Evolutionary conservation across 1,284 basidiomycete genomes (phyloP), one percentile per base, ranked within the genome.

Genomic region (Austropuccinia psidii): DNA sequence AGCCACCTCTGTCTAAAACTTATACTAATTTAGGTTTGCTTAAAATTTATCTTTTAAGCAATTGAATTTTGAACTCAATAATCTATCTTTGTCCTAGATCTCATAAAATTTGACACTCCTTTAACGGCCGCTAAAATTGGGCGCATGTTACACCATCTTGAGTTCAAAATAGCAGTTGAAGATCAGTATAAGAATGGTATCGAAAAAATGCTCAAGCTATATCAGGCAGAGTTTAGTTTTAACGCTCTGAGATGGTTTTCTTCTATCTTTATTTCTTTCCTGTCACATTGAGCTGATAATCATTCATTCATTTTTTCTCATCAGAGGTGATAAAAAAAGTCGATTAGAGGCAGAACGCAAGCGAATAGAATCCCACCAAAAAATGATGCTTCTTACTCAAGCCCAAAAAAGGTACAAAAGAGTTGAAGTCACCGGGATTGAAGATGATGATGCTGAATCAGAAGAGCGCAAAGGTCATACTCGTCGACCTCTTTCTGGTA

Each of bases 141-240:
- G 57, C 88, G 89, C 77, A 98, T 98, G 95, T 87, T 98, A 73
- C 93, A 98, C 82, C 94, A 98, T 82, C 88, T 99, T 77, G 94
- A 98, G 82, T 98, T 97, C 87, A 98, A 98, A 84, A 88, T 98
- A 66, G 92, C 95, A 82, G 91, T 98, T 77, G 96, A 99, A 82
- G 88, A 90, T 84, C 94, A 98, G 83, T 98, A 98, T 85, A 96
- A 96, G 84, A 87, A 89, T 79, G 96, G 96, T 58, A 97, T 98
- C 78, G 95, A 98, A 82, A 98, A 98, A 84, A 99, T 99, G 94
- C 91, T 90, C 61, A 78, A 79, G 76, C 78, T 80, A 13, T 80
- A 80, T 74, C 76, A 77, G 65, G 69, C 75, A 60, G 45, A 75
- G 70, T 55, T 50, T 7, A 64, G 58, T 73, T n/a, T 33, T 29